Percentiles rank a stretch among this genome's conserved stretches.
phyloP scores from a whole-genome alignment of 192 early-diverging fungal species.

The Backusella psychrophila region DNA sequence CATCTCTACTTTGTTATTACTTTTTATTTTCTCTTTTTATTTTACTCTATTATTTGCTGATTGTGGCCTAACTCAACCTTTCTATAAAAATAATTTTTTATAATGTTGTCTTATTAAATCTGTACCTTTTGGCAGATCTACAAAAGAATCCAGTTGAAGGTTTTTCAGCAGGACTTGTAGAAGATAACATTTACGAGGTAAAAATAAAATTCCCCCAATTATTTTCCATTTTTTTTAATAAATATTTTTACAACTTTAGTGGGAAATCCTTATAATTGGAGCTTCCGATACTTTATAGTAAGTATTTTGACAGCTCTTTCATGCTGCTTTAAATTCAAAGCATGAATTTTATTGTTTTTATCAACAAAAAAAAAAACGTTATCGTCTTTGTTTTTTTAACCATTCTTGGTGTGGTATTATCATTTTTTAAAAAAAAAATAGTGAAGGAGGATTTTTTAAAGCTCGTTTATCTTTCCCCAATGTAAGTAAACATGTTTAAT shows the following conservation, averaged over 20 bases:
- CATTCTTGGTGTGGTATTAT: neutral
- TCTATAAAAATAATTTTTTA: conserved; percentile 4
- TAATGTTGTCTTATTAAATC: neutral
- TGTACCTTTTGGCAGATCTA: conserved; percentile 55
- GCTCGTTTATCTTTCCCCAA: conserved; percentile 70
- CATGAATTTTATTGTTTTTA: neutral
- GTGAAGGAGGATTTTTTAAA: conserved; percentile 95
- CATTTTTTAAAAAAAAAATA: conserved; percentile 28
- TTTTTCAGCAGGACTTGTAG: conserved; percentile 90
- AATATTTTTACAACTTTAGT: conserved; percentile 43
- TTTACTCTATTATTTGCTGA: conserved; percentile 11
- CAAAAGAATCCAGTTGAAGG: conserved; percentile 68
- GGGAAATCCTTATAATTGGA: conserved; percentile 91
- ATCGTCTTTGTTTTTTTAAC: neutral
- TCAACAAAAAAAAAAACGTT: neutral
- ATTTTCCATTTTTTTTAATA: neutral
- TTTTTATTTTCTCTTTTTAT: neutral
- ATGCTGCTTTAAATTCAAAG: neutral
- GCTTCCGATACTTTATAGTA: conserved; percentile 86
- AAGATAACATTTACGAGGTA: conserved; percentile 85
- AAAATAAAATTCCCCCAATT: neutral
- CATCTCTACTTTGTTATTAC: neutral
- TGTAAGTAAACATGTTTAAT: conserved; percentile 16
- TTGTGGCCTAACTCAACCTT: neutral
- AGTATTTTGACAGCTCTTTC: conserved; percentile 31